phyloP scores from a whole-genome alignment of 1,139 yeast species.

The Taiozyma sp. region DNA sequence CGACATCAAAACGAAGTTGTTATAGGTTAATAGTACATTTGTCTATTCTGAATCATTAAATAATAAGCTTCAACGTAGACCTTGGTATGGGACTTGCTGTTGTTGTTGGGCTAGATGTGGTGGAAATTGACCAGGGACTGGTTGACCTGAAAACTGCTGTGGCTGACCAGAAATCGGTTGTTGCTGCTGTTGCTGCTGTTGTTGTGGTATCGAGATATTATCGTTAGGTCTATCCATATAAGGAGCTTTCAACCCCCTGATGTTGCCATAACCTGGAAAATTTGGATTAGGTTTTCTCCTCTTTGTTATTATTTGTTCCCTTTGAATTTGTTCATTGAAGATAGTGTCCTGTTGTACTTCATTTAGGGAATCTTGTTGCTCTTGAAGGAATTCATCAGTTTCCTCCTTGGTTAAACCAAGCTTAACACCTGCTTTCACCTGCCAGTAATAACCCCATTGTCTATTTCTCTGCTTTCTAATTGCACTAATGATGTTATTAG shows the following conservation, averaged over 20 bases:
- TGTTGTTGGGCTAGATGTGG: not conserved
- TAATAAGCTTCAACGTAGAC: not conserved
- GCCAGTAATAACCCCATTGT: conserved; percentile 36
- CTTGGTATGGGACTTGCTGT: not conserved
- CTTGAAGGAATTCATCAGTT: conserved; percentile 19
- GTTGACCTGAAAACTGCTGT: not conserved
- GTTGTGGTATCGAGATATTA: not conserved
- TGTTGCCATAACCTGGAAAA: conserved; percentile 36
- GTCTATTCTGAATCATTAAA: not conserved
- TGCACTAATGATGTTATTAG: conserved; percentile 27
- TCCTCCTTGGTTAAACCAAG: conserved; percentile 26
- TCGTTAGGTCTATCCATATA: conserved; percentile 23
- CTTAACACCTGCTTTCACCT: conserved; percentile 30
- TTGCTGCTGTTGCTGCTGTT: conserved; percentile 1
- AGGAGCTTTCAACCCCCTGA: conserved; percentile 36
- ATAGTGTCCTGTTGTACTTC: conserved; percentile 24
- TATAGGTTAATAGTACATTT: conserved; percentile 14
- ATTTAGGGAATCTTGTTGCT: conserved; percentile 22
- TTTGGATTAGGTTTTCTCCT: conserved; percentile 41
- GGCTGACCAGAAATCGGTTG: not conserved
- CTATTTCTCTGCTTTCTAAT: conserved; percentile 26
- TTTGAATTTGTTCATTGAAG: conserved; percentile 28
- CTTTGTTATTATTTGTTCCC: conserved; percentile 30
- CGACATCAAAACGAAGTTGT: conserved; percentile 33
- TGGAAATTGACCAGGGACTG: not conserved